Percentiles rank a stretch among this genome's conserved stretches.
Evolutionary conservation across 1,284 basidiomycete species (phyloP).

Genomic region (Clitocybe nebularis): DNA sequence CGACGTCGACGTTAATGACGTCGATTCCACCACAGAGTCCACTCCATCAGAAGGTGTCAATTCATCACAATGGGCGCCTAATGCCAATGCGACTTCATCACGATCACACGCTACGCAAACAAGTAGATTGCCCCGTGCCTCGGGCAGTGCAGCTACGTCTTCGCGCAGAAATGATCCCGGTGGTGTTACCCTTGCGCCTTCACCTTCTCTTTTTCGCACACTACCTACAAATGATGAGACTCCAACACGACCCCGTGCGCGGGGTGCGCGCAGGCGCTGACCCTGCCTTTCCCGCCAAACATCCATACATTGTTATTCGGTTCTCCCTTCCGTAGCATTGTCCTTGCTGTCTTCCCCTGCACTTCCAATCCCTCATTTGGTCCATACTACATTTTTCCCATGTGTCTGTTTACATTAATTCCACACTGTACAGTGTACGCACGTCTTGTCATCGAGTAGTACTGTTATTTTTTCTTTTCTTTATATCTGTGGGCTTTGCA

Average conservation of each 20-base stretch:
- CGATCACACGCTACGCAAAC: slow-evolving; percentile 13
- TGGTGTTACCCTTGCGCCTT: slow-evolving; percentile 8
- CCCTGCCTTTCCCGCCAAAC: slow-evolving; percentile 4
- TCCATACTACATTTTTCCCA: background rate
- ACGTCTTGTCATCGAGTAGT: background rate
- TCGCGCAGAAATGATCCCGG: slow-evolving; percentile 10
- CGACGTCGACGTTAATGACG: slow-evolving; percentile 14
- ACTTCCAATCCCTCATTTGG: background rate
- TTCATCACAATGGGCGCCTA: slow-evolving; percentile 33
- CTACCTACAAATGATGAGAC: slow-evolving; percentile 48
- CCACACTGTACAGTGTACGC: slow-evolving; percentile 4
- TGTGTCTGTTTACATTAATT: background rate
- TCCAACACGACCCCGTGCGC: slow-evolving; percentile 56
- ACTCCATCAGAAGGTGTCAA: slow-evolving; percentile 24
- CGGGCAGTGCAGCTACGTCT: slow-evolving; percentile 11
- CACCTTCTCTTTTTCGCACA: slow-evolving; percentile 14
- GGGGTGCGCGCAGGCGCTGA: slow-evolving; percentile 30
- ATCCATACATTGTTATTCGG: slow-evolving; percentile 6
- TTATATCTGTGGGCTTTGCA: background rate
- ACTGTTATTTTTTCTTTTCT: background rate
- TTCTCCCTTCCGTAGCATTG: slow-evolving; percentile 7
- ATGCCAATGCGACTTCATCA: slow-evolving; percentile 18
- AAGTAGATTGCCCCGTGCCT: slow-evolving; percentile 12
- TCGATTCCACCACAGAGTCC: slow-evolving; percentile 10
- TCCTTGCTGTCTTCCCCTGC: slow-evolving; percentile 2